Evolutionary conservation across 2,329 filamentous ascomycete species (phyloP), one percentile per base, ranked within the genome.

Genomic region (Ceratocystis eucalypticola): DNA sequence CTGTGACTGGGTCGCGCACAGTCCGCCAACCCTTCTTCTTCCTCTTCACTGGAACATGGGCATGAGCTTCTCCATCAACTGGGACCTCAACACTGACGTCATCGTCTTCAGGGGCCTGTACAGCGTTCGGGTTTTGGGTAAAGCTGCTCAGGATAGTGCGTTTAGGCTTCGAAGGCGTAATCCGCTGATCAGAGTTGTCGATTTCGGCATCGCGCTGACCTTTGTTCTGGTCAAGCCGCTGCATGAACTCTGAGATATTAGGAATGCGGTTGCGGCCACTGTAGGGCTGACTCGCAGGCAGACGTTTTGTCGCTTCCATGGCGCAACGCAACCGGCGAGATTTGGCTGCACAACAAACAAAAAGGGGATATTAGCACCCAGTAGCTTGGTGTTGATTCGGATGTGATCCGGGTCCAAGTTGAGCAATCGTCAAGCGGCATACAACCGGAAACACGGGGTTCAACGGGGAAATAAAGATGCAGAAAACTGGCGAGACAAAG

Each of bases 1-100:
- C 91, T 0, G 93, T 96, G 0, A 90, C 89, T 0, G 93, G 93
- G 74, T 97, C 93, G 0, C 88, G 91, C 57, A 96, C 92, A 6
- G 75, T 78, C 17, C 89, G 78, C 20, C 89, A 91, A 45, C 91
- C 86, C 66, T 78, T 74, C 62, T 77, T 76, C 57, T 70, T 77
- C 62, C 76, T 76, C 50, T 72, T 48, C 73, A 71, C 7, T 73
- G 69, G 0, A 77, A 72, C 15, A 69, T 68, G 62, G 76, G 74
- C 63, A 12, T 30, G 12, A n/a, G 22, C 57, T 15, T 62, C 65
- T 37, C 76, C 74, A 68, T 85, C 80, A 48, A 75, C 72, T 5
- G 55, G 55, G 17, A 76, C 75, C 45, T 79, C 76, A 67, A 70
- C 74, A 28, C 53, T 28, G 15, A 12, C 12, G 5, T 48, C 61